Conservation (phyloP, 164 flowering plant species). For the Dillenia suffruticosa region DNA sequence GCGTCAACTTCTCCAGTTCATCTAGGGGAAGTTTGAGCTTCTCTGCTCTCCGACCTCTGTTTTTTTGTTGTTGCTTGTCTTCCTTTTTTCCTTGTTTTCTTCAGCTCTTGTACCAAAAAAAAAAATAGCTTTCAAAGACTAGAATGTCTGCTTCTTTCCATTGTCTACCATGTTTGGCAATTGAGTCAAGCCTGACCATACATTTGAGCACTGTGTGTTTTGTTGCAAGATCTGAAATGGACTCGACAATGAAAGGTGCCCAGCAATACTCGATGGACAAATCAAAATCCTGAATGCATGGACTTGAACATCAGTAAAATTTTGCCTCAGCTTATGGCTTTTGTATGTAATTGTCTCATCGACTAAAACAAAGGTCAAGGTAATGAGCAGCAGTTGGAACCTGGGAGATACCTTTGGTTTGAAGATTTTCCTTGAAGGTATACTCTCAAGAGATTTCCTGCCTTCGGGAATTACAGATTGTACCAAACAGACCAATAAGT, state of each 20-base stretch:
- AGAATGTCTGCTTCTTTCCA: slow-evolving; percentile 78
- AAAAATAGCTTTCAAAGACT: slow-evolving; percentile 85
- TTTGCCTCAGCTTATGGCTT: too few relatives aligned
- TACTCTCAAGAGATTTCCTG: slow-evolving; percentile 52
- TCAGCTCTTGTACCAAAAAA: too few relatives aligned
- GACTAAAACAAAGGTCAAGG: too few relatives aligned
- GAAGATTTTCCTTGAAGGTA: slow-evolving; percentile 78
- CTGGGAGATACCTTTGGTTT: slow-evolving; percentile 51
- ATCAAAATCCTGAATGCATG: slow-evolving; percentile 58
- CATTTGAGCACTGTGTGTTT: slow-evolving; percentile 74
- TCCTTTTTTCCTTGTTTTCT: too few relatives aligned
- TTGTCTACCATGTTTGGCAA: slow-evolving; percentile 62
- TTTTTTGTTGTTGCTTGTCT: too few relatives aligned
- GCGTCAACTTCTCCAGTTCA: too few relatives aligned
- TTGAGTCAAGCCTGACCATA: slow-evolving; percentile 74
- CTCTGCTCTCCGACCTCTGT: too few relatives aligned
- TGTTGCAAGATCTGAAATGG: slow-evolving; percentile 85
- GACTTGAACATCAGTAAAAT: too few relatives aligned
- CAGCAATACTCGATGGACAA: slow-evolving; percentile 77
- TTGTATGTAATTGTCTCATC: too few relatives aligned
- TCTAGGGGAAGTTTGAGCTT: too few relatives aligned
- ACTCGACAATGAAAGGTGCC: slow-evolving; percentile 94
- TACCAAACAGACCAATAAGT: slow-evolving; percentile 73
- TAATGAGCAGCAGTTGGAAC: not conserved
- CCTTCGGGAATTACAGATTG: slow-evolving; percentile 66